phyloP scores from a whole-genome alignment of 257 asterid species.

The Nicotiana tabacum region DNA sequence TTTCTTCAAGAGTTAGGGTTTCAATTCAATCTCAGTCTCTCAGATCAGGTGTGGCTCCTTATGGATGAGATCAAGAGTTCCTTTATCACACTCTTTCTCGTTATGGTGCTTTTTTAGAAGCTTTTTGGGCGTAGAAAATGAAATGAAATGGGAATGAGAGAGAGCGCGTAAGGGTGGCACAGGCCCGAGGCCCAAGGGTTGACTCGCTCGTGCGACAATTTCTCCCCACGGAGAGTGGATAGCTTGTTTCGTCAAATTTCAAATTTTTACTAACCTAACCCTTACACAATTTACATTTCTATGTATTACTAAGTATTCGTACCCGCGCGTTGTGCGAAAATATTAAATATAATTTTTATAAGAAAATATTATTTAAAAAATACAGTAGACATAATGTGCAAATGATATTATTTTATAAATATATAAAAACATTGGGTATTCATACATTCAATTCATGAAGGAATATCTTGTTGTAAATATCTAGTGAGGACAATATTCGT shows the following conservation, averaged over 20 bases:
- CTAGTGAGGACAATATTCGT: too few species aligned
- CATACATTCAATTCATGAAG: too few species aligned
- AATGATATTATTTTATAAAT: too few species aligned
- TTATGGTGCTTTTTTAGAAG: not conserved
- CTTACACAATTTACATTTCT: too few species aligned
- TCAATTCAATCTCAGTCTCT: constrained; percentile 26
- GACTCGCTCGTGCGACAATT: constrained; percentile 24
- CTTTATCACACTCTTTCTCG: not conserved
- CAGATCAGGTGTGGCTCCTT: constrained; percentile 39
- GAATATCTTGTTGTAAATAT: too few species aligned
- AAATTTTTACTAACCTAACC: not conserved
- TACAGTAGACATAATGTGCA: too few species aligned
- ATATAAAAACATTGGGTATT: too few species aligned
- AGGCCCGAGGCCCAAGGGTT: constrained; percentile 13
- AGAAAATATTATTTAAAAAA: too few species aligned
- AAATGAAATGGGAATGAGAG: not conserved
- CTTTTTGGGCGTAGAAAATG: not conserved
- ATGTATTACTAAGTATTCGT: too few species aligned
- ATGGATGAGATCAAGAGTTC: constrained; percentile 2
- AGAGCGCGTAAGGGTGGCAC: constrained; percentile 5
- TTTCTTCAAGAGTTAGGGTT: constrained; percentile 22
- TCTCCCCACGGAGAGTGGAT: not conserved
- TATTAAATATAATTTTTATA: too few species aligned
- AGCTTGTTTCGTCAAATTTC: not conserved
- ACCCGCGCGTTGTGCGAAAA: too few species aligned